Evolutionary conservation across 2,329 filamentous ascomycete species (phyloP), one percentile per base, ranked within the genome.

Genomic region (Fusarium illudens): DNA sequence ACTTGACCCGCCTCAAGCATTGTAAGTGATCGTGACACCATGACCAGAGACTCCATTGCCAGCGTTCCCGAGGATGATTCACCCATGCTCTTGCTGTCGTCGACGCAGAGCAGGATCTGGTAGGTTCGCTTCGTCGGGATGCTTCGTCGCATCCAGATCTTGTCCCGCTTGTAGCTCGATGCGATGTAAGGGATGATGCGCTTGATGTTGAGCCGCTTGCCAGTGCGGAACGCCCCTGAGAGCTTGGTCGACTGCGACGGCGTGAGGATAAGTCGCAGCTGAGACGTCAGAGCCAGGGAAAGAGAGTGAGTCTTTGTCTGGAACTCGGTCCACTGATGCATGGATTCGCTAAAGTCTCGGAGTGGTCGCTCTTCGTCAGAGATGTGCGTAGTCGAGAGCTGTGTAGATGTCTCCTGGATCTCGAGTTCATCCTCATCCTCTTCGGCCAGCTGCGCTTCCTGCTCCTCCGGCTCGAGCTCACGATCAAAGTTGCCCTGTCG

Each of bases 141-240:
- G 32, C 89, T 91, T 58, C 96, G 90, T 13, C 96, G 92, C 91
- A 99, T 97, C 96, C 96, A 99, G 80, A 99, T 99, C 85, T 99
- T 99, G 87, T 99, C 96, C 64, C 96, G 92, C 84, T 97, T 98
- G 86, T 97, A 99, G 76, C 92, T 91, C 0, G 94, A 98, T 1
- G 96, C 96, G 72, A 99, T 98, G 82, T 99, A 99, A 0, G 96
- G 96, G 74, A 99, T 99, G 80, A 99, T 99, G 72, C 95, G 93
- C 81, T 98, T 98, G 84, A 99, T 97, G 80, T 98, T 99, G 73
- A 99, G 92, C 0, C 96, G 91, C 79, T 99, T 99, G 67, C 96
- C 96, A 0, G 96, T 99, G 71, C 96, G 92, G 86, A 97, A 98
- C 71, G 97, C 94, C 42, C 96, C 96, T 2, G 95, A 94, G 65